Percentiles rank a stretch among this genome's conserved stretches.
phyloP scores from a whole-genome alignment of 371 early-diverging fungal genomes.

The Mortierella sp. region DNA sequence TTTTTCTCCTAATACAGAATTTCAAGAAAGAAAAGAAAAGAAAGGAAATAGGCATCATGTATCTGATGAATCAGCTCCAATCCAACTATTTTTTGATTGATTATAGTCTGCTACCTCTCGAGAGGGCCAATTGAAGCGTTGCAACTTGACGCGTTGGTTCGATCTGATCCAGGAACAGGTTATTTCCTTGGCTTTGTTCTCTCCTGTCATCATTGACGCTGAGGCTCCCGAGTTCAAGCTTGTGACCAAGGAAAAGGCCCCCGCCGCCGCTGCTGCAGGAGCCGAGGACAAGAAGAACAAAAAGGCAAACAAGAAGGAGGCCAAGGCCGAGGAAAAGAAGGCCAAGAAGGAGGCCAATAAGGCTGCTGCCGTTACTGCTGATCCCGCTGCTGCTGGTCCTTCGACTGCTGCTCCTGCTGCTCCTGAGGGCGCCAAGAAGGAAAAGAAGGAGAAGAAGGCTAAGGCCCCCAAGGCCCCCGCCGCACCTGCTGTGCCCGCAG shows the following conservation, averaged over 20 bases:
- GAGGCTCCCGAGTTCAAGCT: conserved; percentile 62
- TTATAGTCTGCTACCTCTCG: conserved; percentile 57
- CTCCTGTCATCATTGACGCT: conserved; percentile 66
- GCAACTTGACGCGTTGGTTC: conserved; percentile 80
- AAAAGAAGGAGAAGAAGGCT: conserved; percentile 33
- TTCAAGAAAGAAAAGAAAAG: too few relatives aligned
- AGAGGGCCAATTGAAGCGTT: conserved; percentile 52
- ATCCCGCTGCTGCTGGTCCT: conserved; percentile 1
- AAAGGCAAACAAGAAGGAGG: conserved; percentile 67
- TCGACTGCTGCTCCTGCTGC: conserved; percentile 2
- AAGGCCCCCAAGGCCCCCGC: conserved; percentile 51
- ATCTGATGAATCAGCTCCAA: not conserved
- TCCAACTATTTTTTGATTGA: conserved; percentile 4
- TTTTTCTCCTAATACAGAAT: too few relatives aligned
- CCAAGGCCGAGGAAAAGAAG: conserved; percentile 70
- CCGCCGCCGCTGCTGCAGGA: conserved; percentile 46
- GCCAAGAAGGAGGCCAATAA: conserved; percentile 48
- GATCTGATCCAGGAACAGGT: conserved; percentile 79
- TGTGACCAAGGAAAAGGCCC: conserved; percentile 54
- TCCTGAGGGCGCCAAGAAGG: conserved; percentile 11
- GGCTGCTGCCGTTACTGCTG: conserved; percentile 19
- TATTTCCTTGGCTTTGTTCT: conserved; percentile 59
- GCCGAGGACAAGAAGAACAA: conserved; percentile 59
- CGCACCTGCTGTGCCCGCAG: conserved; percentile 58
- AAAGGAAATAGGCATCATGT: not conserved